Evolutionary conservation across 2,329 filamentous ascomycete species (phyloP), one percentile per base, ranked within the genome.

Genomic region (Penicillium sp.): DNA sequence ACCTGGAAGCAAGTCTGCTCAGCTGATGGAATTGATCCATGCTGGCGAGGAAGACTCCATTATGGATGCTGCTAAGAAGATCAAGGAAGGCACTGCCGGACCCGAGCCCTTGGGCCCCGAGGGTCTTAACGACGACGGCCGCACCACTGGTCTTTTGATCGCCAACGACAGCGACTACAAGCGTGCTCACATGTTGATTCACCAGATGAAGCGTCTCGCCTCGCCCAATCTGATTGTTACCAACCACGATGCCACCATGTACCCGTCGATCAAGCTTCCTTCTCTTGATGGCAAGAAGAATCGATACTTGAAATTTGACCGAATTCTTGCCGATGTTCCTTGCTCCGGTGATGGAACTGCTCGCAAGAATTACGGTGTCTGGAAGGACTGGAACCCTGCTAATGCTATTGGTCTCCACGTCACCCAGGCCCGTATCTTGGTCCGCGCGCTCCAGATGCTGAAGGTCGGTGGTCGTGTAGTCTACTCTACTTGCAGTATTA

Each of bases 401-500:
- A 96, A 90, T 67, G 93, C 87, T 3, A 79, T 97, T 48, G 94
- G 93, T 23, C 81, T 99, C 31, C 89, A 96, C 72, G 77, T 85
- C 31, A 95, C 90, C 1, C 94, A 99, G 74, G 82, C 90, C 42
- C 83, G 93, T 43, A 99, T 99, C 62, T 79, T 99, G 45, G 89
- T 95, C 51, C 87, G 94, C 56, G 90, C 94, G 29, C 80, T 99
- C 47, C 93, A 97, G 75, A 90, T 99, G 85, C 84, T 99, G 61
- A 97, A 96, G 79, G 88, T 90, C 51, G 93, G 94, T 38, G 94
- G 94, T 47, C 85, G 92, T 58, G 89, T 97, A 26, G 93, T 99
- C 47, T 99, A 97, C 77, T 97, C 93, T 3, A 99, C 94, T 18
- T 99, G 94, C 81, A 96, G 91, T 73, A 90, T 99, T 89, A 99